phyloP scores from a whole-genome alignment of 208 protist genomes.

The Leishmania arabica region DNA sequence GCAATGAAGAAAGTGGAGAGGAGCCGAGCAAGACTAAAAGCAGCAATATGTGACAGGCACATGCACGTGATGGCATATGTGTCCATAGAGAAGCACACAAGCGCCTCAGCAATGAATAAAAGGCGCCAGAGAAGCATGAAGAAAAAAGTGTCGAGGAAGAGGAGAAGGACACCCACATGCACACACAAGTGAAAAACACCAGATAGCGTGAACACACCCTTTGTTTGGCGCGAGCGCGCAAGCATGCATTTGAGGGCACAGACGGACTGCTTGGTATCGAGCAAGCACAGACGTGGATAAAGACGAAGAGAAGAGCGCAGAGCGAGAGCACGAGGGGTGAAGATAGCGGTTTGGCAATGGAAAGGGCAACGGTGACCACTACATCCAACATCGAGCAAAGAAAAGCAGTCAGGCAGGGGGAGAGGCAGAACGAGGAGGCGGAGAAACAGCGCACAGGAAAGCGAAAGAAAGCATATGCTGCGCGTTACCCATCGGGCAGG shows the following conservation, averaged over 20 bases:
- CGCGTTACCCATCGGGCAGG: too few relatives aligned
- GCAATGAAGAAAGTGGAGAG: background rate
- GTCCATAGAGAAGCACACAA: background rate
- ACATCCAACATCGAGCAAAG: background rate
- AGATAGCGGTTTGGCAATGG: background rate
- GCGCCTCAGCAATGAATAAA: background rate
- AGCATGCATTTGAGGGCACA: background rate
- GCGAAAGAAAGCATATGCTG: background rate
- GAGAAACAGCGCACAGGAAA: background rate
- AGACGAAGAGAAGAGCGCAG: background rate
- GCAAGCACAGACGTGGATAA: background rate
- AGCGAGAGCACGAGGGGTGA: background rate
- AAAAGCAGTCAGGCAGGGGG: background rate
- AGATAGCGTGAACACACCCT: background rate
- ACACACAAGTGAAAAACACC: background rate
- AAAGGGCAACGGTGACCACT: background rate
- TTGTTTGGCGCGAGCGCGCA: background rate
- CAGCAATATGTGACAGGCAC: background rate
- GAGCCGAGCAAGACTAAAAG: background rate
- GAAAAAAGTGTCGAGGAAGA: background rate
- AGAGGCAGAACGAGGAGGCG: background rate
- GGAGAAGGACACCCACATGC: conserved; percentile 1
- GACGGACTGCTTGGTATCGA: background rate
- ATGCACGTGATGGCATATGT: background rate
- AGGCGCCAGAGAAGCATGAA: background rate